Conservation (phyloP, 768 basidiomycete genomes). For the Kwoniella newhampshirensis region DNA sequence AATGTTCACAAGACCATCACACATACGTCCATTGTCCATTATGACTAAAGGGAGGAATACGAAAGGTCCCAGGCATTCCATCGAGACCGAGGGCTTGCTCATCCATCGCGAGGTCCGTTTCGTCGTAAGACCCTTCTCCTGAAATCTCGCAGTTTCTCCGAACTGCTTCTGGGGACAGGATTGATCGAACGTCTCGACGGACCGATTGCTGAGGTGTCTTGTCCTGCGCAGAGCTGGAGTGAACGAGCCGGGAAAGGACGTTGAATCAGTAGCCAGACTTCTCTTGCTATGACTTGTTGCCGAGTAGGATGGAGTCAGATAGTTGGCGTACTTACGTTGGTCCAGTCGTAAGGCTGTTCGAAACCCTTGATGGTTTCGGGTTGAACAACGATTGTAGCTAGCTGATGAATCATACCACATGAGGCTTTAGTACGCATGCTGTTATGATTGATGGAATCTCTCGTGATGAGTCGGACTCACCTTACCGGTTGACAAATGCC, state of each 20-base stretch:
- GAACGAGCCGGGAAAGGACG: no score
- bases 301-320: not conserved
- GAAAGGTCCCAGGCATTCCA: no score
- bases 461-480: slow-evolving; percentile 5
- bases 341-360: slow-evolving; percentile 22
- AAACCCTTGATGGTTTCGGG: slow-evolving; percentile 23
- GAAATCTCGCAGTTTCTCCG: no score
- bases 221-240: slow-evolving; percentile 18
- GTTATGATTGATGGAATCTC: not conserved
- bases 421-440: not conserved
- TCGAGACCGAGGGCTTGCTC: no score
- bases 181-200: slow-evolving; percentile 9
- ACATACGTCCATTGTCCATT: no score
- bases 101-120: no score
- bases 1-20: no score
- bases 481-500: slow-evolving; percentile 25
- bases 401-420: not conserved
- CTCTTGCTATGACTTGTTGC: no score
- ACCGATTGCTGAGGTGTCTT: slow-evolving; percentile 8
- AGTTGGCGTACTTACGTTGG: not conserved
- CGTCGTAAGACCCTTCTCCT: no score
- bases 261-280: no score
- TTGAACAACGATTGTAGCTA: slow-evolving; percentile 30
- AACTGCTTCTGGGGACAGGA: no score
- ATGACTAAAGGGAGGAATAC: no score